phyloP scores from a whole-genome alignment of 495 filamentous ascomycete genomes.

The Tetracladium setigerum region DNA sequence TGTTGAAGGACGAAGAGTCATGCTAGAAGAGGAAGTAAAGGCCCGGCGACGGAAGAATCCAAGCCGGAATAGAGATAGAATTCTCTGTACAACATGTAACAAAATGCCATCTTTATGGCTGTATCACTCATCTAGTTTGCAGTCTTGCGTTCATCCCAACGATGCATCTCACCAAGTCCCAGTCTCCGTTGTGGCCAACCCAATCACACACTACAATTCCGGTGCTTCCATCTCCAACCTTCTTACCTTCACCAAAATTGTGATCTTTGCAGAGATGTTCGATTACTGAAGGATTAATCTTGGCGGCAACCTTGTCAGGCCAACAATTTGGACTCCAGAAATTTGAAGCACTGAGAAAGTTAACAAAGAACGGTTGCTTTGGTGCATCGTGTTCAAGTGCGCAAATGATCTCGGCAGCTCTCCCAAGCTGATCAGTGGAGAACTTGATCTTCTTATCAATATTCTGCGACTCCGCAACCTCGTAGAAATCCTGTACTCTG shows the following conservation, averaged over 20 bases:
- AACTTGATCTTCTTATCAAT: slow-evolving; percentile 76
- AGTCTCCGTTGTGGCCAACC: slow-evolving; percentile 84
- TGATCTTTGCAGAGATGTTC: slow-evolving; percentile 71
- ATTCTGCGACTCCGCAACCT: slow-evolving; percentile 65
- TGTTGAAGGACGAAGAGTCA: slow-evolving; percentile 68
- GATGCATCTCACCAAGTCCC: slow-evolving; percentile 85
- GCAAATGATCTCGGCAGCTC: slow-evolving; percentile 47
- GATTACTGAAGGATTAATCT: slow-evolving; percentile 82
- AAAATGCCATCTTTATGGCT: slow-evolving; percentile 1
- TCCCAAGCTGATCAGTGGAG: slow-evolving; percentile 64
- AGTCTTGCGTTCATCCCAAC: slow-evolving; percentile 85
- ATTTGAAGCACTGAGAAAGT: slow-evolving; percentile 85
- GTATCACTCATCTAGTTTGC: slow-evolving; percentile 30
- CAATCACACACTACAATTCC: slow-evolving; percentile 91
- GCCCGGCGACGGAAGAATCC: slow-evolving; percentile 26
- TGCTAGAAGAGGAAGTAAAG: slow-evolving; percentile 66
- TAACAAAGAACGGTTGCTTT: slow-evolving; percentile 67
- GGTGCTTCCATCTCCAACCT: slow-evolving; percentile 69
- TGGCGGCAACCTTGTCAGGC: slow-evolving; percentile 89
- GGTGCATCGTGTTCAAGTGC: slow-evolving; percentile 22
- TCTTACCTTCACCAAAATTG: slow-evolving; percentile 32
- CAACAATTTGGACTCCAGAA: slow-evolving; percentile 89
- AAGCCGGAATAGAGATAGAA: slow-evolving; percentile 19
- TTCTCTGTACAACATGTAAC: slow-evolving; percentile 17
- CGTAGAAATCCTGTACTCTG: slow-evolving; percentile 93